Conservation (phyloP, 1,284 basidiomycete genomes). For the Naganishia albida region DNA sequence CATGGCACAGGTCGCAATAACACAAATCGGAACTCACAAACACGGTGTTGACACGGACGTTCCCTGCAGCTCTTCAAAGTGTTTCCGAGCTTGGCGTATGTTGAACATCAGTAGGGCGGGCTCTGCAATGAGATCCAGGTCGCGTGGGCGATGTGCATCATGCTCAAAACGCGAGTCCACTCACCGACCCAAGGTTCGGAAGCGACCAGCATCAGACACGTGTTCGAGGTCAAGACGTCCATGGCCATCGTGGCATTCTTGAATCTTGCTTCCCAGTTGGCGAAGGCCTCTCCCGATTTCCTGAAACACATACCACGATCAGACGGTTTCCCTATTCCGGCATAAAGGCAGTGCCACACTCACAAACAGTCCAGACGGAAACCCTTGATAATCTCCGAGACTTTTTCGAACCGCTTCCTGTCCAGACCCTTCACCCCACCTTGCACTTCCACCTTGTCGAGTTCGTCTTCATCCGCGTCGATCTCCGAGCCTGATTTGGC, state of each 20-base stretch:
- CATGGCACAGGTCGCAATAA: not conserved
- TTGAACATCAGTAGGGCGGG: conserved; percentile 57
- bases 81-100: conserved; percentile 53
- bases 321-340: not conserved
- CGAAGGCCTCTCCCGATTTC: conserved; percentile 21
- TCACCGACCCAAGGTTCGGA: conserved; percentile 82
- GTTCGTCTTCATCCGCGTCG: conserved; percentile 43
- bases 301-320: conserved; percentile 1
- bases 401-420: conserved; percentile 87
- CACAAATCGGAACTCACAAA: conserved; percentile 40
- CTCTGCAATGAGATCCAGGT: conserved; percentile 43
- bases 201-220: conserved; percentile 80
- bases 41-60: conserved; percentile 44
- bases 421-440: conserved; percentile 62
- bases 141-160: conserved; percentile 4
- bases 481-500: conserved; percentile 58
- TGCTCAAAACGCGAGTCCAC: conserved; percentile 37
- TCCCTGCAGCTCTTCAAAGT: conserved; percentile 55
- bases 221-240: conserved; percentile 90
- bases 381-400: conserved; percentile 90
- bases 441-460: conserved; percentile 43
- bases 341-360: conserved; percentile 45
- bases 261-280: conserved; percentile 74
- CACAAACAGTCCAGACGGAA: conserved; percentile 89
- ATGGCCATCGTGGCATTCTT: conserved; percentile 79